Evolutionary conservation across 2,329 filamentous ascomycete species (phyloP).

Genomic region (Pseudopithomyces chartarum): DNA sequence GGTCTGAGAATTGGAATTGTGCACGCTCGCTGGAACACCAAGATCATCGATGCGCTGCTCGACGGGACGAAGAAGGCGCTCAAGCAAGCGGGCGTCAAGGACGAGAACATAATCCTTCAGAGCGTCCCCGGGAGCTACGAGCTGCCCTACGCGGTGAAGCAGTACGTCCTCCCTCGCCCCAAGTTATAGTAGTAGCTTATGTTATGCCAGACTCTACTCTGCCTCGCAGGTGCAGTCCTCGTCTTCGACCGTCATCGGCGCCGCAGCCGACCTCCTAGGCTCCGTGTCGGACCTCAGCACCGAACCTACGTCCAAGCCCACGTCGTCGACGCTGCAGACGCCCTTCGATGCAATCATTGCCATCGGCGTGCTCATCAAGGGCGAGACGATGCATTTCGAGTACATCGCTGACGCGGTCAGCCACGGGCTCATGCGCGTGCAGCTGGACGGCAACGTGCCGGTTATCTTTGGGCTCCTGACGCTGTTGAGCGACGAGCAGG

Average conservation of each 20-base stretch:
- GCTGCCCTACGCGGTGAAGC: conserved; percentile 86
- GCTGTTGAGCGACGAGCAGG: conserved; percentile 86
- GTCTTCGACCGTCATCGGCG: conserved; percentile 59
- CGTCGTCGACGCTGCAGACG: conserved; percentile 48
- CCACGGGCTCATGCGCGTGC: conserved; percentile 91
- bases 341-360: conserved; percentile 95
- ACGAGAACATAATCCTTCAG: conserved; percentile 86
- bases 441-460: conserved; percentile 85
- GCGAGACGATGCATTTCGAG: conserved; percentile 99
- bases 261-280: conserved; percentile 64
- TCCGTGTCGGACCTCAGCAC: conserved; percentile 21
- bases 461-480: conserved; percentile 93
- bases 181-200: neutral
- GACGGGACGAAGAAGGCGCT: conserved; percentile 80
- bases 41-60: conserved; percentile 85
- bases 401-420: conserved; percentile 93
- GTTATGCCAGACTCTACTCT: conserved; percentile 69
- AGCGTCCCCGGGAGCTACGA: conserved; percentile 95
- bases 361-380: conserved; percentile 96
- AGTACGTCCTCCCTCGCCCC: conserved; percentile 57
- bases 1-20: conserved; percentile 89
- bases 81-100: conserved; percentile 76
- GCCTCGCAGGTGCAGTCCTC: conserved; percentile 84
- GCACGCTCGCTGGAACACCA: conserved; percentile 92
- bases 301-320: conserved; percentile 30